Conservation (phyloP, 768 basidiomycete species). For the Tubosaeta sp. region DNA sequence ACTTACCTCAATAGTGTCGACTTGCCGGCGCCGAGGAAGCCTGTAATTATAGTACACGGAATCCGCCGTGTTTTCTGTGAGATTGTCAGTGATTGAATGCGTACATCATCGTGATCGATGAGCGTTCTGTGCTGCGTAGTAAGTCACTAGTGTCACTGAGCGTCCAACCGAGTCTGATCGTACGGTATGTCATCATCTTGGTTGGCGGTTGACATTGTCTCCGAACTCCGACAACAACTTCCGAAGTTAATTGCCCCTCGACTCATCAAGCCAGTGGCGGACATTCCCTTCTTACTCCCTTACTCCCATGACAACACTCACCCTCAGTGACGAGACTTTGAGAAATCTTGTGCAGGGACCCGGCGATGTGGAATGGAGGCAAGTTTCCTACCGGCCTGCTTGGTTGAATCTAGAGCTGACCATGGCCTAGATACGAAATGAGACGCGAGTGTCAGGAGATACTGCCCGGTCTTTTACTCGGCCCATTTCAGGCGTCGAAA, state of each 20-base stretch:
- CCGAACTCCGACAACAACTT: constrained; percentile 27
- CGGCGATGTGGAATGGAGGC: constrained; percentile 83
- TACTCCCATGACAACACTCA: constrained; percentile 18
- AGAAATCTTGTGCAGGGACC: constrained; percentile 72
- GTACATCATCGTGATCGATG: constrained; percentile 25
- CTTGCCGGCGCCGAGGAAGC: constrained; percentile 93
- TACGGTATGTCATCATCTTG: constrained; percentile 61
- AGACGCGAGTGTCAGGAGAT: constrained; percentile 93
- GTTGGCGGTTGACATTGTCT: constrained; percentile 34
- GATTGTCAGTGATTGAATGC: background rate
- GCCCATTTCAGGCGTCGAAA: constrained; percentile 87
- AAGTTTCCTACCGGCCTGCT: constrained; percentile 17
- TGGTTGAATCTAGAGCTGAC: constrained; percentile 10
- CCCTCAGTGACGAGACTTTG: constrained; percentile 37
- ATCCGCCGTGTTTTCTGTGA: constrained; percentile 39
- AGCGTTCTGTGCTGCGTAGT: constrained; percentile 22
- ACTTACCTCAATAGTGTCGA: constrained; percentile 79
- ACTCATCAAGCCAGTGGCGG: background rate
- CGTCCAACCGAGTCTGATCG: constrained; percentile 21
- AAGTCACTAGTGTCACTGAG: constrained; percentile 3
- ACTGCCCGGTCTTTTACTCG: constrained; percentile 73
- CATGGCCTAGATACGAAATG: constrained; percentile 77
- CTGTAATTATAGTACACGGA: constrained; percentile 91
- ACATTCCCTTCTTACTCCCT: background rate
- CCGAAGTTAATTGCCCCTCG: constrained; percentile 13